Percentiles rank a stretch among this genome's conserved stretches.
These are phyloP conservation scores for Colletotrichum viniferum DNA, from an alignment of 2,329 filamentous ascomycete species.

Conservation along the genomic window DNA sequence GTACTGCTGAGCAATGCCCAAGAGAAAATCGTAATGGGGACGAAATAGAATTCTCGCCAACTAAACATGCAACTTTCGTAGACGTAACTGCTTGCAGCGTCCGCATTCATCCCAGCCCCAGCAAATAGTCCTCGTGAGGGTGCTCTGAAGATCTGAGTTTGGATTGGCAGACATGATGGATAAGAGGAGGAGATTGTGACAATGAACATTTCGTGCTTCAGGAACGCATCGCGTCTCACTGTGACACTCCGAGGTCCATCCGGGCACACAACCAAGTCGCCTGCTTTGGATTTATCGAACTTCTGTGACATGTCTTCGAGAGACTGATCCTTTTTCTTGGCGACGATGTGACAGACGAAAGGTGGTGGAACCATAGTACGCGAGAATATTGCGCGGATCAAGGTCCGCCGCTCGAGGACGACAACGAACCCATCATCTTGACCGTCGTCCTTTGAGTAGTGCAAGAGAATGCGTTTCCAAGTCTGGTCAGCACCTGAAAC, in stretches of 20 bases:
- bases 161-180: background rate
- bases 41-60: background rate
- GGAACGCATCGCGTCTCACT: background rate
- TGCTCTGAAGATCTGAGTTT: background rate
- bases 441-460: background rate
- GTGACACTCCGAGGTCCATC: background rate
- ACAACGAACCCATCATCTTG: background rate
- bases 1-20: background rate
- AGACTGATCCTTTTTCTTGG: background rate
- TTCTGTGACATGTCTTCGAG: background rate
- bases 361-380: background rate
- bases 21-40: background rate
- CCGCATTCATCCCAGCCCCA: background rate
- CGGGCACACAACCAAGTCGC: background rate
- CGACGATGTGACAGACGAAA: background rate
- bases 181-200: background rate
- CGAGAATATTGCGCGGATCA: background rate
- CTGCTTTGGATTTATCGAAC: background rate
- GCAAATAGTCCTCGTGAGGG: background rate
- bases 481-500: background rate
- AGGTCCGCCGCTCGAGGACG: background rate
- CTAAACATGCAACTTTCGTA: background rate
- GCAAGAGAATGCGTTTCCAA: background rate
- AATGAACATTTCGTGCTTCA: background rate
- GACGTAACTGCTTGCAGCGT: background rate